A percentile compares a stretch with the other conserved stretches of the same genome.
phyloP scores from a whole-genome alignment of 306 rosid genomes.

The Astragalus membranaceus region DNA sequence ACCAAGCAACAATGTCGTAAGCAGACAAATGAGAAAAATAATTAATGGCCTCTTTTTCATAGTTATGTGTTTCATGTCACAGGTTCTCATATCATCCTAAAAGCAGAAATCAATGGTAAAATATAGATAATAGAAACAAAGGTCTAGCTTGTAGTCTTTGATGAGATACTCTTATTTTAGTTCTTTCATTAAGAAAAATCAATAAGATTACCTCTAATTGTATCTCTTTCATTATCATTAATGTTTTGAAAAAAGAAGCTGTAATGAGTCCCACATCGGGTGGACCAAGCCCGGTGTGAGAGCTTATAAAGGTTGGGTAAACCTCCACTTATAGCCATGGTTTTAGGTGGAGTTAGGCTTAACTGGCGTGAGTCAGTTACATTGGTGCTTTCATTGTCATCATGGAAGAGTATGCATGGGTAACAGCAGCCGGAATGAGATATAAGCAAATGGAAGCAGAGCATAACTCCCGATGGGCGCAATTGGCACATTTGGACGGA shows the following conservation, averaged over 20 bases:
- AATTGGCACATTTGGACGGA: no score
- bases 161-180: background rate
- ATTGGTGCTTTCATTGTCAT: no score
- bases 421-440: no score
- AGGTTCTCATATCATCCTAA: slow-evolving; percentile 79
- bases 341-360: no score
- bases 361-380: no score
- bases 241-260: slow-evolving; percentile 43
- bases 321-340: no score
- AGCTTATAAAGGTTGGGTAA: no score
- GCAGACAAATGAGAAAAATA: slow-evolving; percentile 28
- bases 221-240: slow-evolving; percentile 86
- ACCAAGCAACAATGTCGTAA: slow-evolving; percentile 5
- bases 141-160: background rate
- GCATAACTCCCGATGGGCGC: no score
- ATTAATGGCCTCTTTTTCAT: slow-evolving; percentile 41
- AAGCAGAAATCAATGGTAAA: slow-evolving; percentile 19
- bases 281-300: no score
- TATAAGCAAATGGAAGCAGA: no score
- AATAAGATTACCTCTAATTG: slow-evolving; percentile 62
- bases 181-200: background rate
- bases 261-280: no score
- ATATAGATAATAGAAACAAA: slow-evolving; percentile 21
- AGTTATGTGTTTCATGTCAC: slow-evolving; percentile 55
- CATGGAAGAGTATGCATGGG: no score